phyloP scores from a whole-genome alignment of 768 basidiomycete species.

The Pleurotus salmoneostramineus region DNA sequence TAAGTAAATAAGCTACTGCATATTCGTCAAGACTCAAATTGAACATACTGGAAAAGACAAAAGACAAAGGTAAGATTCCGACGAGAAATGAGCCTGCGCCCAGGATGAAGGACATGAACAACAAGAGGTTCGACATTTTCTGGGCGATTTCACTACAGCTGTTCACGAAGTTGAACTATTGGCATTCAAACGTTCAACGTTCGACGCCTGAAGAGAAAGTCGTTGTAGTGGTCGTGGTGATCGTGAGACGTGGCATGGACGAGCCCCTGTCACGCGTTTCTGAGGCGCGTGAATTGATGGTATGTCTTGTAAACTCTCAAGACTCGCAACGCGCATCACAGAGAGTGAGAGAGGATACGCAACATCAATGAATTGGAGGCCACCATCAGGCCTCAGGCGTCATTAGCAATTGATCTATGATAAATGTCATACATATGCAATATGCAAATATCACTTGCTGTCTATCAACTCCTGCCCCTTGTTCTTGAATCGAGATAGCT shows the following conservation, averaged over 20 bases:
- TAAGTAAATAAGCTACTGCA: conserved; percentile 8
- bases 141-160: background rate
- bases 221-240: background rate
- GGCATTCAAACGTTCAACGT: too few species aligned
- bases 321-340: too few species aligned
- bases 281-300: background rate
- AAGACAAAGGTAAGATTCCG: conserved; percentile 74
- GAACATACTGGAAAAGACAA: conserved; percentile 64
- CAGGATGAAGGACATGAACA: conserved; percentile 58
- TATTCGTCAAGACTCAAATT: conserved; percentile 9
- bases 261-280: background rate
- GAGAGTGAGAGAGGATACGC: too few species aligned
- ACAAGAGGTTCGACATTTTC: conserved; percentile 22
- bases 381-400: too few species aligned
- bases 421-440: background rate
- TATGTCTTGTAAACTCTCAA: background rate
- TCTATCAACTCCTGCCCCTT: conserved; percentile 58
- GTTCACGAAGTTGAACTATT: background rate
- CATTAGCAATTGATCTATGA: background rate
- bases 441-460: conserved; percentile 2
- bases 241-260: background rate
- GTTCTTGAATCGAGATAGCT: conserved; percentile 73
- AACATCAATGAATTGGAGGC: too few species aligned
- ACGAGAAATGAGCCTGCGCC: conserved; percentile 61
- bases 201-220: background rate